Percentiles rank a stretch among this genome's conserved stretches.
These are phyloP conservation scores for Sclerotinia glacialis DNA, from an alignment of 2,329 filamentous ascomycete species.

Conservation along the genomic window DNA sequence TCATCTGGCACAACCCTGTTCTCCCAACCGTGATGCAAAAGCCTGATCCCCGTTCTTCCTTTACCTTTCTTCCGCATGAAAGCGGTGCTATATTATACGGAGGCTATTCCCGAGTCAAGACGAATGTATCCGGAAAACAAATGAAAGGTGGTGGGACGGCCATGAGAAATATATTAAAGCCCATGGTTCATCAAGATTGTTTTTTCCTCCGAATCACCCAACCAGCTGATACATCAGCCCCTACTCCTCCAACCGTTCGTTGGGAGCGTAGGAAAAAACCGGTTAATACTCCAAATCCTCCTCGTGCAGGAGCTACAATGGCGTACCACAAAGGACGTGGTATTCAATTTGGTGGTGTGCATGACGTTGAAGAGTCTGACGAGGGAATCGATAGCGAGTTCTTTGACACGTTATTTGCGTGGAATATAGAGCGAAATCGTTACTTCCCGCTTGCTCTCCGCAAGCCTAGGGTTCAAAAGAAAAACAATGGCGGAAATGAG, in stretches of 20 bases:
- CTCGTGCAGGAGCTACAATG: constrained; percentile 89
- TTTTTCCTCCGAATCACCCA: constrained; percentile 84
- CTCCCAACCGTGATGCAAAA: constrained; percentile 78
- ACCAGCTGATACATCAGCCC: constrained; percentile 65
- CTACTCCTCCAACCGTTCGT: constrained; percentile 67
- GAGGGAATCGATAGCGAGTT: constrained; percentile 97
- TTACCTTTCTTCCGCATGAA: constrained; percentile 88
- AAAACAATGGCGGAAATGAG: constrained; percentile 56
- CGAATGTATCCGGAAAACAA: constrained; percentile 61
- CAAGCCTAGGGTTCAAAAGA: constrained; percentile 66
- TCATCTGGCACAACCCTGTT: constrained; percentile 75
- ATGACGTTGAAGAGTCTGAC: constrained; percentile 86
- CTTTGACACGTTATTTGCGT: constrained; percentile 87
- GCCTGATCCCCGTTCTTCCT: constrained; percentile 86
- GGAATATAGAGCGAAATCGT: constrained; percentile 92
- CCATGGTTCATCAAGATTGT: constrained; percentile 89
- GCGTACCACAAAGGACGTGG: constrained; percentile 89
- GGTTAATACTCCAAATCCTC: constrained; percentile 79
- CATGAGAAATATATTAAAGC: constrained; percentile 73
- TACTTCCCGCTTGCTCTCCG: constrained; percentile 83
- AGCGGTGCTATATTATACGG: constrained; percentile 86
- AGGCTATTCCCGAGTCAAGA: constrained; percentile 89
- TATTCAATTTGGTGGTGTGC: constrained; percentile 90
- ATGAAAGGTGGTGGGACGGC: constrained; percentile 56
- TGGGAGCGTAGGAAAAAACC: constrained; percentile 96